These are phyloP conservation scores for Bacterosira constricta DNA, from an alignment of 108 stramenopile genomes.

Conservation along the genomic window DNA sequence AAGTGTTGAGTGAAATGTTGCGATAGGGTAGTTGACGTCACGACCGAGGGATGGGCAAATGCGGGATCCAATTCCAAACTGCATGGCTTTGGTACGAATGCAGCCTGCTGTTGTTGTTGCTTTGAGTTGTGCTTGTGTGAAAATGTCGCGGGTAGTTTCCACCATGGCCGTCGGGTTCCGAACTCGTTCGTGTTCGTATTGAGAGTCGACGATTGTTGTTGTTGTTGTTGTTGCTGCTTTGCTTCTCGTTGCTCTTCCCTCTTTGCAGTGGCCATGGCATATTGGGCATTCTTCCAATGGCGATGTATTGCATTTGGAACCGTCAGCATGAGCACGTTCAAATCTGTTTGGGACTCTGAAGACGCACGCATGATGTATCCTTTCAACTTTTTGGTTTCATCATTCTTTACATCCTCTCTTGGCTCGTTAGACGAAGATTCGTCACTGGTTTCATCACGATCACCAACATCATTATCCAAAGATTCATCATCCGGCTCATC, in stretches of 20 bases:
- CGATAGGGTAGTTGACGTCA: slow-evolving; percentile 27
- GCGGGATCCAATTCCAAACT: slow-evolving; percentile 44
- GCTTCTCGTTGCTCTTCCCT: background rate
- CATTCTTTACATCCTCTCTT: background rate
- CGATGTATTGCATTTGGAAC: slow-evolving; percentile 41
- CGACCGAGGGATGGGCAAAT: slow-evolving; percentile 33
- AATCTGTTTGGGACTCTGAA: slow-evolving; percentile 31
- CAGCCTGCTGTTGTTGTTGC: background rate
- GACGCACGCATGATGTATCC: slow-evolving; percentile 38
- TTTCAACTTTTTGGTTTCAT: slow-evolving; percentile 6
- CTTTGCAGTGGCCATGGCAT: background rate
- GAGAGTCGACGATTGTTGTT: slow-evolving; percentile 10
- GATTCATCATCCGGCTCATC: background rate
- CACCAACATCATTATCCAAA: background rate
- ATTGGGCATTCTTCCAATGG: slow-evolving; percentile 38
- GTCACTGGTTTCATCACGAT: background rate
- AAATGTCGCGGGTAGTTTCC: slow-evolving; percentile 19
- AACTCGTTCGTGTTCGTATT: background rate
- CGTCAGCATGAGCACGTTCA: slow-evolving; percentile 35
- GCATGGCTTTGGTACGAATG: slow-evolving; percentile 32
- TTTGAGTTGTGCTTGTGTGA: background rate
- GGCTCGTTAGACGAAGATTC: background rate
- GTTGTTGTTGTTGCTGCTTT: slow-evolving; percentile 11
- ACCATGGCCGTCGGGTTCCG: slow-evolving; percentile 15
- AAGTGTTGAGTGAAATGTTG: slow-evolving; percentile 46